Base-by-base conservation (phyloP, 139 green algal genomes). In the Marvania coccoides region DNA sequence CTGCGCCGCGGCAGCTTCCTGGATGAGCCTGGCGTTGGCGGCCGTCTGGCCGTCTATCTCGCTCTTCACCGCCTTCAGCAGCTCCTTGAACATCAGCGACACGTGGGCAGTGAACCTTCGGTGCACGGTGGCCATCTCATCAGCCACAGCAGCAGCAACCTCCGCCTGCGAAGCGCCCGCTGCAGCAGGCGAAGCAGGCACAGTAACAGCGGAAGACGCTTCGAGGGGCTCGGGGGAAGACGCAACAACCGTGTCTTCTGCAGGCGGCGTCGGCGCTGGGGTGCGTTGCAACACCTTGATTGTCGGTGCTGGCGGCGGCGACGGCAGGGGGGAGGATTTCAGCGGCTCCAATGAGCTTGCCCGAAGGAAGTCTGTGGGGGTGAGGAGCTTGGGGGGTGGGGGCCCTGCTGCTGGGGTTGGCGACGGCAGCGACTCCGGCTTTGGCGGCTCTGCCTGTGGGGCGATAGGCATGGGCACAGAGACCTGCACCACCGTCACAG, bases 321-420 rank as follows among this genome's bases (percentile, higher is more conserved):
- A 29, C 30, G 39, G 30, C 31, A 14, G 58, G 31, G 47, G 31
- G 7, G 47, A 48, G 58, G 10, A 38, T 6, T 31, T 5, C 47
- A 28, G 12, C n/a, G n/a, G n/a, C n/a, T n/a, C n/a, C n/a, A n/a
- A n/a, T n/a, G n/a, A 45, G 23, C n/a, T 35, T 8, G 56, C 38
- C n/a, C 56, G 56, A 13, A 79, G 63, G 19, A 86, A 60, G 47
- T 79, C 63, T 5, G 64, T 78, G 24, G 80, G 80, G 10, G 78
- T 86, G 34, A 86, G 61, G 36, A 83, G 67, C 26, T 53, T 54
- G 5, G 61, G 46, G 28, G 58, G 26, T 40, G 30, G 26, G 47
- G 29, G 59, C 45, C 33, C 35, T 7, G 40, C 34, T 9, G 57
- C 26, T 12, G 61, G n/a, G n/a, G n/a, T n/a, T n/a, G n/a, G n/a